Percentiles rank a stretch among this genome's conserved stretches.
These are phyloP conservation scores for Prunus kanzakura DNA, from an alignment of 306 rosid genomes.

Conservation along the genomic window DNA sequence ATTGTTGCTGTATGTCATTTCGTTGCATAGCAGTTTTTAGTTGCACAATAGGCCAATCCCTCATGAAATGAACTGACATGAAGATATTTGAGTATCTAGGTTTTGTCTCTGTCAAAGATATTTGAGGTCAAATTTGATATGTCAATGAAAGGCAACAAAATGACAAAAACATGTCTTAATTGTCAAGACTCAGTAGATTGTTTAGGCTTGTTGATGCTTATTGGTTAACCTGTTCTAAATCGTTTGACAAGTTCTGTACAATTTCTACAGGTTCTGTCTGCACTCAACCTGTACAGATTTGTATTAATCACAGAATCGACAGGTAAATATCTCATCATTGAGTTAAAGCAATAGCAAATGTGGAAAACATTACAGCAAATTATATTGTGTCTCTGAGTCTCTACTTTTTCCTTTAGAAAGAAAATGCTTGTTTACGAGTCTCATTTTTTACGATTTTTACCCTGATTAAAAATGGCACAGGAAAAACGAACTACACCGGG, in stretches of 20 bases:
- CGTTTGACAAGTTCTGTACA: neutral
- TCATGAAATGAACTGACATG: neutral
- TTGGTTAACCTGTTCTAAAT: neutral
- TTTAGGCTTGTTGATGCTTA: neutral
- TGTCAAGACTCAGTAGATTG: neutral
- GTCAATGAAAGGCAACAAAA: neutral
- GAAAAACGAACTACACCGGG: constrained; percentile 60
- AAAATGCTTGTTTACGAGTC: neutral
- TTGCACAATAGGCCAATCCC: neutral
- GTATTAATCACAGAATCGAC: constrained; percentile 70
- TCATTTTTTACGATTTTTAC: neutral
- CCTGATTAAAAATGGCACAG: constrained; percentile 38
- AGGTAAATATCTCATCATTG: constrained; percentile 33
- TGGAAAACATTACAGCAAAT: no score
- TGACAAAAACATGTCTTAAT: no score
- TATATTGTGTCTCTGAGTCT: neutral
- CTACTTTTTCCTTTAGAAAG: neutral
- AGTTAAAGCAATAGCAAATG: constrained; percentile 1
- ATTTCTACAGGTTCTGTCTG: constrained; percentile 64
- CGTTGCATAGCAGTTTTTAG: neutral
- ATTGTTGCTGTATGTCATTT: neutral
- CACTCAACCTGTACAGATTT: constrained; percentile 84
- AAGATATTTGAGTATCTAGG: neutral
- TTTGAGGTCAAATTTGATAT: neutral
- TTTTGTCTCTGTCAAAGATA: neutral